Base-by-base conservation (phyloP, 202 grass and related monocot species). In the Brachypodium distachyon region DNA sequence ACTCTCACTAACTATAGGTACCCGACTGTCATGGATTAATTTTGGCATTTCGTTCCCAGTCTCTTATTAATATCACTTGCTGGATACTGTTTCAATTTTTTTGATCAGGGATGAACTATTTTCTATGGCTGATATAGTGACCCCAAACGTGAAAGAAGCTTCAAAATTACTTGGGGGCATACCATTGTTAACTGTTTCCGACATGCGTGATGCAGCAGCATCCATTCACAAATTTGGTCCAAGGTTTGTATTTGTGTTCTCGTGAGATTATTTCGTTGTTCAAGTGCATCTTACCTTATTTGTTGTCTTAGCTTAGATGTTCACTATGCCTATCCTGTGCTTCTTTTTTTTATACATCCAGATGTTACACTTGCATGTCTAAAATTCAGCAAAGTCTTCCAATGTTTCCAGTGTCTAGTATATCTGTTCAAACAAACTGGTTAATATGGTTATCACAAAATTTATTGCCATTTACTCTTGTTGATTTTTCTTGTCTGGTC, bases 121-220 rank as follows among this genome's bases (percentile, higher is more conserved):
- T 83, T 56, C 59, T 42, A 85, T 98, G 87, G 89, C 96, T 81
- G 96, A 98, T 83, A 90, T 98, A 90, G 89, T 95, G 60, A 98
- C 96, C 19, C 96, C 96, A 38, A 98, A 98, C 87, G 66, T 95
- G 71, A 98, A 92, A 88, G 96, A 98, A 98, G 89, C 89, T 3
- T 98, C 96, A 59, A 88, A 54, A 70, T 84, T 98, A 70, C 96
- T 98, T 73, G 96, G 96, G 16, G 61, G 76, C 29, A 36, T 87
- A 38, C 66, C 87, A 50, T 63, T 98, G 52, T 81, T 46, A 75
- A 92, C 87, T 60, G 72, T 90, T 47, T 84, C 89, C 63, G 96
- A 98, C 77, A 95, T 98, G 91, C 47, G 61, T 43, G 67, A 36
- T 87, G 96, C 91, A 77, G 96, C 96, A 79, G 82, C 90, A 81